Evolutionary conservation across 306 rosid genomes (phyloP).

Genomic region (Vigna unguiculata): DNA sequence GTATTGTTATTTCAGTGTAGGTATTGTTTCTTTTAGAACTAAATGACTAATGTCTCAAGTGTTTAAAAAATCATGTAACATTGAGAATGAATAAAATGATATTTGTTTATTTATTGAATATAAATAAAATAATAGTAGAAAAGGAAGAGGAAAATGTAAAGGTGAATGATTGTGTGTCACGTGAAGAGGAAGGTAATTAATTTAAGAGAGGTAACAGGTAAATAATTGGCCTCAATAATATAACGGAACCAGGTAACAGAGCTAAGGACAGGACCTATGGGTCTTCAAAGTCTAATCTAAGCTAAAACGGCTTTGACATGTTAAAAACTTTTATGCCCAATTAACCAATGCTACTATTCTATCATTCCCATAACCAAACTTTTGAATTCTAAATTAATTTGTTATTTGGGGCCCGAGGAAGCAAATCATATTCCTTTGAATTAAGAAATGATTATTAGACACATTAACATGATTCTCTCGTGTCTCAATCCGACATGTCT

Average conservation of each 20-base stretch:
- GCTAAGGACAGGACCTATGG: not conserved
- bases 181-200: constrained; percentile 40
- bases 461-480: constrained; percentile 24
- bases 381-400: constrained; percentile 18
- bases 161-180: constrained; percentile 26
- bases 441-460: too few relatives aligned
- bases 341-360: not conserved
- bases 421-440: constrained; percentile 29
- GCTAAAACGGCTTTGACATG: constrained; percentile 3
- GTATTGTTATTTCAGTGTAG: too few relatives aligned
- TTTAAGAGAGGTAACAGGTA: constrained; percentile 19
- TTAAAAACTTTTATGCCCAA: not conserved
- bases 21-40: too few relatives aligned
- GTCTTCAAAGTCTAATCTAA: not conserved
- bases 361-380: not conserved
- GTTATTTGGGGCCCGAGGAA: constrained; percentile 80
- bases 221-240: constrained; percentile 43
- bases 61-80: too few relatives aligned
- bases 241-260: constrained; percentile 17
- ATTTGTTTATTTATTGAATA: too few relatives aligned
- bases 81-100: too few relatives aligned
- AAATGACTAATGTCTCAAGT: too few relatives aligned
- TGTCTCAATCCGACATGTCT: constrained; percentile 28
- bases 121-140: too few relatives aligned
- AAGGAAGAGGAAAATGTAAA: not conserved